Base-by-base conservation (phyloP, 345 rosid species). In the Anacardium occidentale region DNA sequence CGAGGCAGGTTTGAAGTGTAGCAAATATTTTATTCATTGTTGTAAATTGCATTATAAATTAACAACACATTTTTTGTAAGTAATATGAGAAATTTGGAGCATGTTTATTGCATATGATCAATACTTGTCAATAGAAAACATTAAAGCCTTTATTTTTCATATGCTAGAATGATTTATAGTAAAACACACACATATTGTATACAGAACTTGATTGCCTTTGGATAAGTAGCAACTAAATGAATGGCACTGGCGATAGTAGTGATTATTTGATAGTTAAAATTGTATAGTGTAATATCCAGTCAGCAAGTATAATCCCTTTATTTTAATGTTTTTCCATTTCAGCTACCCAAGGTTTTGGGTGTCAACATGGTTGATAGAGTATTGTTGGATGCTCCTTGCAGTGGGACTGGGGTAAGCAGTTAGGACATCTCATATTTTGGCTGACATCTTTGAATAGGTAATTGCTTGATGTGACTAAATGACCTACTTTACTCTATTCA, bases 331-430 rank as follows among this genome's bases (percentile, higher is more conserved):
- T 4, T 22, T 75, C 25, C 60, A 34, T 74, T 76, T 82, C 89
- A 93, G 98, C 84, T 93, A 57, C 88, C 93, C 22, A 93, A 83
- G 85, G 86, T 85, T 69, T 83, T 91, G 75, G 98, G 98, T 63
- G 78, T 76, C 66, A 93, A 87, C 72, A 76, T 90, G 7, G 92
- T 91, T 51, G 98, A 93, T 71, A 89, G 98, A 80, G 95, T 91
- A 29, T 75, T 91, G 87, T 82, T 94, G 74, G 97, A 90, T 90
- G 99, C 99, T 51, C 99, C 99, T 64, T 94, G 99, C 76, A 92
- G 97, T 82, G 99, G 99, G 47, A 94, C 98, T 61, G 99, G 99
- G 83, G 99, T 94, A 85, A 83, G 94, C 34, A 70, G 65, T 60
- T 75, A 24, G 4, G 63, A 9, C 54, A 70, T 18, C 22, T 32